phyloP scores from a whole-genome alignment of 306 rosid species.

The Adenanthera pavonina region DNA sequence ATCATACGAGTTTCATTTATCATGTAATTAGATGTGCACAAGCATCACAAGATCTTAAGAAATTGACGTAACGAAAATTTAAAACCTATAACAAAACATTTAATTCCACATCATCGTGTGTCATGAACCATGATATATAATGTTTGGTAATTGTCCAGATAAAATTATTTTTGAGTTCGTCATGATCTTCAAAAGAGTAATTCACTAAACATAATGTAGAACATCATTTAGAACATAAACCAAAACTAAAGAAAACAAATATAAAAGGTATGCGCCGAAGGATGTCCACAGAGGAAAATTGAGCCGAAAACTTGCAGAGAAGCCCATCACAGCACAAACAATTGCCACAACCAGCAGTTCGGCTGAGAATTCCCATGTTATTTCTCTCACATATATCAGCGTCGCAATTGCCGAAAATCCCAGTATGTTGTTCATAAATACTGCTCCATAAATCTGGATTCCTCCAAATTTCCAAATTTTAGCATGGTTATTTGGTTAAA shows the following conservation, averaged over 20 bases:
- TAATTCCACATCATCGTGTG: not conserved
- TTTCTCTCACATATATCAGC: slow-evolving; percentile 56
- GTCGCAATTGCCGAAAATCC: slow-evolving; percentile 61
- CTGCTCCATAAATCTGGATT: slow-evolving; percentile 76
- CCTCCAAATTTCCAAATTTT: not conserved
- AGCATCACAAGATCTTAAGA: not conserved
- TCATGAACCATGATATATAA: not conserved
- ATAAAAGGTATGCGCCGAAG: slow-evolving; percentile 51
- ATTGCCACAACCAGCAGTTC: slow-evolving; percentile 64
- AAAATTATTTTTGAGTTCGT: not conserved
- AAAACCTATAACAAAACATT: not conserved
- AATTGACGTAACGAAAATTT: not conserved
- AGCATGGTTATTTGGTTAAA: not conserved
- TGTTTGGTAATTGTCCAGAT: slow-evolving; percentile 5
- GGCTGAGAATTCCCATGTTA: slow-evolving; percentile 68
- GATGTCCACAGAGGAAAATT: slow-evolving; percentile 68
- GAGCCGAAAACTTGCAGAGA: slow-evolving; percentile 44
- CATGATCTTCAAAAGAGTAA: not conserved
- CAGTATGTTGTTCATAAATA: slow-evolving; percentile 71
- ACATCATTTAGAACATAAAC: slow-evolving; percentile 54
- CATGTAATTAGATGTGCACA: not conserved
- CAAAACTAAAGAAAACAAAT: slow-evolving; percentile 53
- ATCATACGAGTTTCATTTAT: not conserved
- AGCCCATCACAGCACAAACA: slow-evolving; percentile 58
- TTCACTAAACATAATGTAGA: slow-evolving; percentile 43